Evolutionary conservation across 495 filamentous ascomycete genomes (phyloP).

Genomic region (Parmelia sp.): DNA sequence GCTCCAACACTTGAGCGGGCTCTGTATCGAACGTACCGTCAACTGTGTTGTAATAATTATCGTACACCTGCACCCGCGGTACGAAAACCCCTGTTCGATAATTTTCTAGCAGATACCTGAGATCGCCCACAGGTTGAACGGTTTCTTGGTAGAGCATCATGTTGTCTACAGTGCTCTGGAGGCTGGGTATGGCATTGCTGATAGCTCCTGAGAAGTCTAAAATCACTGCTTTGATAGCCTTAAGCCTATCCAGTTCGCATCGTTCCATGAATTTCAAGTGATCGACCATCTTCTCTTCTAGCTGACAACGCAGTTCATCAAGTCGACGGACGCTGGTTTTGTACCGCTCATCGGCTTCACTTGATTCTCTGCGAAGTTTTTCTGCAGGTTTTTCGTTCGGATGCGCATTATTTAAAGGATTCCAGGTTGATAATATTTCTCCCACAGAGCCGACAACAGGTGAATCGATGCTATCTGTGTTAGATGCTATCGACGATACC

Average conservation of each 20-base stretch:
- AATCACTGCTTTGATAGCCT: conserved; percentile 95
- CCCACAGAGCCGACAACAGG: conserved; percentile 69
- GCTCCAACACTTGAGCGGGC: conserved; percentile 5
- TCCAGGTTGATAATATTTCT: conserved; percentile 87
- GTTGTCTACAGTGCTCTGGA: conserved; percentile 91
- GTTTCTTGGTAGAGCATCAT: conserved; percentile 99
- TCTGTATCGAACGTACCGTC: conserved; percentile 48
- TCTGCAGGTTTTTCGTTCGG: conserved; percentile 87
- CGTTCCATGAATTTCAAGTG: conserved; percentile 96
- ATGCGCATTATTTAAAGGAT: conserved; percentile 79
- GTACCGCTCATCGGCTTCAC: conserved; percentile 89
- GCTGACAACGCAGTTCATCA: conserved; percentile 81
- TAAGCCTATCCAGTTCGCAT: conserved; percentile 91
- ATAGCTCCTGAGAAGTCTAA: conserved; percentile 97
- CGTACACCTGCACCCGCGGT: conserved; percentile 87
- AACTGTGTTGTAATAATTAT: conserved; percentile 98
- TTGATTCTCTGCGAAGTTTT: conserved; percentile 78
- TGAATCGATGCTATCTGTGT: conserved; percentile 55
- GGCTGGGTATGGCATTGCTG: conserved; percentile 93
- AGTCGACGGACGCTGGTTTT: conserved; percentile 77
- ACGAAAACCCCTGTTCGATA: conserved; percentile 91
- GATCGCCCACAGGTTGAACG: conserved; percentile 83
- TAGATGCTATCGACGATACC: conserved; percentile 58
- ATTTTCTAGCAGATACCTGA: conserved; percentile 94
- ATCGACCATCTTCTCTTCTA: conserved; percentile 89